phyloP scores from a whole-genome alignment of 805 yeast genomes.

The Kluyveromyces dobzhanskii region DNA sequence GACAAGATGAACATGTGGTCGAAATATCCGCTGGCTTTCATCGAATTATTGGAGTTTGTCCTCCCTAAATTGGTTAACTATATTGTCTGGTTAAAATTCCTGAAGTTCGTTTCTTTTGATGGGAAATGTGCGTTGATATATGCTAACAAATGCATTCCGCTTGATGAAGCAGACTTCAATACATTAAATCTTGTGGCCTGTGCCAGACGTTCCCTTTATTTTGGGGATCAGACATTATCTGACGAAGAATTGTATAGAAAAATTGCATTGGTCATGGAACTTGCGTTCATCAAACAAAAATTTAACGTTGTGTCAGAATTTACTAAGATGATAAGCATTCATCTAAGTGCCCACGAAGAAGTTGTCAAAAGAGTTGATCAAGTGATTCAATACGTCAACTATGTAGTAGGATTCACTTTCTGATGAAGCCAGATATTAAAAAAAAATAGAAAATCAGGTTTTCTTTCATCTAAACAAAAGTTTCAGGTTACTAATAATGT shows the following conservation, averaged over 20 bases:
- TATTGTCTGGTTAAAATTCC: neutral
- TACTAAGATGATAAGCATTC: neutral
- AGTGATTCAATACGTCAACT: conserved; percentile 6
- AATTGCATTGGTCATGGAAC: neutral
- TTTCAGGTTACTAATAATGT: too few relatives aligned
- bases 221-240: neutral
- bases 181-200: neutral
- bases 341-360: neutral
- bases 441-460: too few relatives aligned
- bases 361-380: neutral
- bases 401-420: neutral
- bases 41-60: neutral
- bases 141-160: neutral
- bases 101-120: neutral
- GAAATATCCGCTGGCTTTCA: conserved; percentile 2
- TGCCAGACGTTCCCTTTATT: neutral
- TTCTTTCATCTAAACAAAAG: too few relatives aligned
- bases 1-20: neutral
- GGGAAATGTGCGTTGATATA: neutral
- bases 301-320: neutral
- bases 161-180: neutral
- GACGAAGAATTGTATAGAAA: neutral
- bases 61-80: conserved; percentile 2
- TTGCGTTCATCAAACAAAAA: neutral
- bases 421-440: neutral